Conservation (phyloP, 2,329 filamentous ascomycete species). For the Hypoxylon sp. region DNA sequence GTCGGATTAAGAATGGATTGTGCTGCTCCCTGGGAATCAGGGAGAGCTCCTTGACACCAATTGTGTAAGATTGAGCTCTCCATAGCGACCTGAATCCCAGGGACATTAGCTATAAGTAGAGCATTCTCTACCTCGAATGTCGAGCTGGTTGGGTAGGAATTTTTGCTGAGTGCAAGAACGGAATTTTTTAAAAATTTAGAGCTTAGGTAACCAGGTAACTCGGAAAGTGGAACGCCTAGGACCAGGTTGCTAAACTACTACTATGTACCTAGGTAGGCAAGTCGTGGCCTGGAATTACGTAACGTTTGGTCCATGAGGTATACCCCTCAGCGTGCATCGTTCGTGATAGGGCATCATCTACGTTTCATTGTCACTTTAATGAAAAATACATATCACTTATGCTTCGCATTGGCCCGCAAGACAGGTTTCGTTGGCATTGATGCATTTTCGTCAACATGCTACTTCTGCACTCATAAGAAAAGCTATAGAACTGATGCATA, state of each 20-base stretch:
- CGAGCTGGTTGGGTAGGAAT: slow-evolving; percentile 5
- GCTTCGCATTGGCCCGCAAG: not conserved
- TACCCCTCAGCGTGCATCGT: too few species aligned
- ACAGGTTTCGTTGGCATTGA: slow-evolving; percentile 33
- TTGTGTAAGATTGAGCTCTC: slow-evolving; percentile 46
- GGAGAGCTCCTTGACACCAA: slow-evolving; percentile 45
- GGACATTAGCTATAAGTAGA: slow-evolving; percentile 50
- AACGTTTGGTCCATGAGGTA: not conserved
- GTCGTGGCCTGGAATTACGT: not conserved
- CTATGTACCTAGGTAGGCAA: too few species aligned
- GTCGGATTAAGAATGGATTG: slow-evolving; percentile 25
- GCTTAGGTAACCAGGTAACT: slow-evolving; percentile 18
- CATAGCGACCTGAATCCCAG: slow-evolving; percentile 48
- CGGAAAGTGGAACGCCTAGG: slow-evolving; percentile 1
- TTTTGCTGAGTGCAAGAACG: not conserved
- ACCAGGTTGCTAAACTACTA: too few species aligned
- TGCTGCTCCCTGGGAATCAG: slow-evolving; percentile 45
- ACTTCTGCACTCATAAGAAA: slow-evolving; percentile 41
- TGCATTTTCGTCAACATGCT: slow-evolving; percentile 43
- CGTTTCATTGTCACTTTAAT: too few species aligned
- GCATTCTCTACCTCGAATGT: slow-evolving; percentile 41
- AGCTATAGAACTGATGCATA: slow-evolving; percentile 37
- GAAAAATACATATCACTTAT: not conserved
- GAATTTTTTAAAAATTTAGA: slow-evolving; percentile 22
- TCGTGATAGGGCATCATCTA: too few species aligned